A percentile compares a stretch with the other conserved stretches of the same genome.
phyloP scores from a whole-genome alignment of 75 land plant genomes.

The Picea sitchensis region DNA sequence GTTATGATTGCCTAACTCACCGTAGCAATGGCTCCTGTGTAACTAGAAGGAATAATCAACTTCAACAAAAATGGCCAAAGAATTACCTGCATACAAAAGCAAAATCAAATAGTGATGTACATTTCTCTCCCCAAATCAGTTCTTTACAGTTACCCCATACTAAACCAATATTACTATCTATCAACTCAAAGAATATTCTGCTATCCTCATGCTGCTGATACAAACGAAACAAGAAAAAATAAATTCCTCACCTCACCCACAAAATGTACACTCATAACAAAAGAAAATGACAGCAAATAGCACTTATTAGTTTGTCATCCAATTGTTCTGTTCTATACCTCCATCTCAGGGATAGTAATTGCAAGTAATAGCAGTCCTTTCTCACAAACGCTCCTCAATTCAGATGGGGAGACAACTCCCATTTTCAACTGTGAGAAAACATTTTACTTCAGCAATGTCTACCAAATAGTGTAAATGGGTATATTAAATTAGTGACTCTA shows the following conservation, averaged over 20 bases:
- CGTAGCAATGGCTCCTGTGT: conserved; percentile 90
- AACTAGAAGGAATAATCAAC: conserved; percentile 65
- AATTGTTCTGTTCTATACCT: conserved; percentile 39
- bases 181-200: background rate
- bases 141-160: background rate
- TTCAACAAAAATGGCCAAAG: conserved; percentile 94
- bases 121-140: background rate
- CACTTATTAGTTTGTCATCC: background rate
- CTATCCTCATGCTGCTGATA: background rate
- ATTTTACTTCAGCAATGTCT: background rate
- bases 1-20: conserved; percentile 26
- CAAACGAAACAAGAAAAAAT: background rate
- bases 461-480: background rate
- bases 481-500: background rate
- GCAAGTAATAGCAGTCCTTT: conserved; percentile 86
- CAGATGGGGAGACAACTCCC: conserved; percentile 54
- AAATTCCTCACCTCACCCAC: background rate
- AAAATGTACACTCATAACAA: background rate
- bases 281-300: background rate
- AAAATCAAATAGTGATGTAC: background rate
- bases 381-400: conserved; percentile 75
- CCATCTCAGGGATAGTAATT: conserved; percentile 86
- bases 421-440: conserved; percentile 49
- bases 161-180: background rate
- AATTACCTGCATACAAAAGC: conserved; percentile 53